Evolutionary conservation across 2,329 filamentous ascomycete genomes (phyloP), one percentile per base, ranked within the genome.

Genomic region (Aureobasidium melanogenum): DNA sequence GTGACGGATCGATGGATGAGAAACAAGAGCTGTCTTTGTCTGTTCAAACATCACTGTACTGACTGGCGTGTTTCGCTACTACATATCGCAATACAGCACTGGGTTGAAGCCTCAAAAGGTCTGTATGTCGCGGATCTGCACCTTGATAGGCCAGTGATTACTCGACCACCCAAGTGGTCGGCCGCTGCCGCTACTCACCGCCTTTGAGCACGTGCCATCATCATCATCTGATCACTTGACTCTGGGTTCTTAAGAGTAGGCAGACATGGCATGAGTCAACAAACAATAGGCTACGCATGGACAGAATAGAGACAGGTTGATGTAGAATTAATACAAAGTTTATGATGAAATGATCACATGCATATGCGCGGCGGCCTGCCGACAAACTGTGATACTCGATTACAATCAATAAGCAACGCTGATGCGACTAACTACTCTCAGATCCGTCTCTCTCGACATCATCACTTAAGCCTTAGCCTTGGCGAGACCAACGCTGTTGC

Each of bases 401-500:
- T 58, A 46, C 41, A 58, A 36, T 47, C 28, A 34, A 6, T 28
- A 56, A 47, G 30, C 32, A 58, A 54, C 54, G 43, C 43, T 58
- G 52, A 56, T 56, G 52, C 52, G 34, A 32, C 15, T n/a, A 58
- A 22, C 28, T 17, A 19, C 30, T 28, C 32, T 46, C 22, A 47
- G 14, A 9, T 28, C 22, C 19, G 7, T 32, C 46, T 38, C 47
- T 7, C n/a, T 19, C 24, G 30, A 15, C 47, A 34, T 38, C 38
- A 41, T 30, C 41, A 44, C 17, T 55, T 47, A 61, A 28, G 59
- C 59, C 80, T 91, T 94, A 67, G 93, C 83, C 79, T 88, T 87
- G 71, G 93, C 94, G 69, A 99, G 84, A 72, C 91, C 92, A 65
- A 99, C 91, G 61, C 88, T 87, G 73, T 88, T 83, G 81, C 89